A percentile compares a stretch with the other conserved stretches of the same genome.
Conservation (phyloP, 257 asterid genomes). For the Euphrasia confusa region DNA sequence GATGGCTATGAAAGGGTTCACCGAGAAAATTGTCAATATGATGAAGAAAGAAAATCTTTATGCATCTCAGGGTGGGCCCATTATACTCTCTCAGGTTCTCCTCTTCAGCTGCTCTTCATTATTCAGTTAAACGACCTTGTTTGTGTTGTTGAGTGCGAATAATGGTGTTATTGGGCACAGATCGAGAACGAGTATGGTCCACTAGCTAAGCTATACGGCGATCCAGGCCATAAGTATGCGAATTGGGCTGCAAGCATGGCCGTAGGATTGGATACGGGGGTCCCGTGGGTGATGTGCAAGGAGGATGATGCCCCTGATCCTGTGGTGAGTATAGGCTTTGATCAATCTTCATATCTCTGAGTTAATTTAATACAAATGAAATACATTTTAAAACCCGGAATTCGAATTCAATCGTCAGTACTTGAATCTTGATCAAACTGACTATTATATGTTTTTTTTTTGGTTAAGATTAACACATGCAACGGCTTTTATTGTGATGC, state of each 20-base stretch:
- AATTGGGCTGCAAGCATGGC: slow-evolving; percentile 81
- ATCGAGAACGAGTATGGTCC: slow-evolving; percentile 73
- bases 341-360: too few relatives aligned
- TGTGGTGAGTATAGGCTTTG: slow-evolving; percentile 44
- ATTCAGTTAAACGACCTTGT: too few relatives aligned
- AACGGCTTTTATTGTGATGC: slow-evolving; percentile 90
- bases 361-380: too few relatives aligned
- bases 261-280: slow-evolving; percentile 53
- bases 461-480: slow-evolving; percentile 80
- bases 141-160: not conserved
- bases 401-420: not conserved
- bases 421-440: not conserved
- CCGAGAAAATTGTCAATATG: slow-evolving; percentile 63
- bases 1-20: slow-evolving; percentile 83
- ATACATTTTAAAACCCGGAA: too few relatives aligned
- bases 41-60: slow-evolving; percentile 72
- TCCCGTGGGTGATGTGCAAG: slow-evolving; percentile 86
- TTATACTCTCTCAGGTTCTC: slow-evolving; percentile 81
- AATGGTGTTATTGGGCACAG: slow-evolving; percentile 25
- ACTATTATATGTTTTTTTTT: slow-evolving; percentile 3
- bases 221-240: slow-evolving; percentile 42
- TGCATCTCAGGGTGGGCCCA: slow-evolving; percentile 92
- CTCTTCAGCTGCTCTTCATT: slow-evolving; percentile 5
- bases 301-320: slow-evolving; percentile 92
- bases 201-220: slow-evolving; percentile 50